Evolutionary conservation across 192 early-diverging fungal species (phyloP).

Genomic region (Dispira parvispora): DNA sequence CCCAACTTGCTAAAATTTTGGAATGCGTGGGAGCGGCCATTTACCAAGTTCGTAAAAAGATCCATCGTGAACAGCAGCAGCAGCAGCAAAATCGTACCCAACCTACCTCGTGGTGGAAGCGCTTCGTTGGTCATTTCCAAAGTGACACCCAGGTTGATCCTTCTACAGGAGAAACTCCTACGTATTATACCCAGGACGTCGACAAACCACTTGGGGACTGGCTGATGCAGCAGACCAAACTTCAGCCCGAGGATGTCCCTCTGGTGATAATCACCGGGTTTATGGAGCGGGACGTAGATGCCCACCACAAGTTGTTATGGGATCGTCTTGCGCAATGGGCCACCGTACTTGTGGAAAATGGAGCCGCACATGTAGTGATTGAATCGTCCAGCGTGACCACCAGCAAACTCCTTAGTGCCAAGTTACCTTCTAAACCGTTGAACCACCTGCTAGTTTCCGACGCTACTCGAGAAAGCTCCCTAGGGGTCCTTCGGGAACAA

Average conservation of each 20-base stretch:
- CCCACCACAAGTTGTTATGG: conserved; percentile 37
- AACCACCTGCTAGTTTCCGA: neutral
- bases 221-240: too few relatives aligned
- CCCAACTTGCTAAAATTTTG: conserved; percentile 70
- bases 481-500: neutral
- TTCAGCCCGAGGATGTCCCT: conserved; percentile 46
- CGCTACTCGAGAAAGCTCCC: neutral
- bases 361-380: conserved; percentile 82
- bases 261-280: conserved; percentile 82
- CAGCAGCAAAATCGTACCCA: neutral
- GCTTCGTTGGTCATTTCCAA: neutral
- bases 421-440: neutral
- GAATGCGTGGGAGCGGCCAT: conserved; percentile 62
- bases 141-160: neutral
- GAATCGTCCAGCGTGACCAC: conserved; percentile 54
- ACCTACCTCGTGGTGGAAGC: neutral
- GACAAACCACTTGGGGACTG: too few relatives aligned
- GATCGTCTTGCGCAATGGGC: conserved; percentile 74
- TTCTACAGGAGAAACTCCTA: neutral
- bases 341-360: conserved; percentile 57
- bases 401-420: conserved; percentile 39
- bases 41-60: conserved; percentile 32
- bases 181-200: neutral
- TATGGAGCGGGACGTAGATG: conserved; percentile 51
- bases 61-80: conserved; percentile 17